Evolutionary conservation across 176 grass and related monocot genomes (phyloP).

Genomic region (Oryza officinalis): DNA sequence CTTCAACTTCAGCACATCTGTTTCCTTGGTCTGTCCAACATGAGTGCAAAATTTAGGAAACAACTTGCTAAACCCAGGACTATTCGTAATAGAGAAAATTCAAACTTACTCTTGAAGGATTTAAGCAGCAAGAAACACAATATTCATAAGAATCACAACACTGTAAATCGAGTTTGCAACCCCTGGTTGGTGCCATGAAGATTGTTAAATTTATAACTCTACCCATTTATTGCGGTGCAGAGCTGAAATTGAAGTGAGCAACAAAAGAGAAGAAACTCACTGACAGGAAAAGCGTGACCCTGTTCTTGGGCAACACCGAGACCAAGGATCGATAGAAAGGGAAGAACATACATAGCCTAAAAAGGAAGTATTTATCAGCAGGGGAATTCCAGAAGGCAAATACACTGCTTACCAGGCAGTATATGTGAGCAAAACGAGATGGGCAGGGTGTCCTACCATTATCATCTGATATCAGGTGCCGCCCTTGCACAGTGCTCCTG

Average conservation of each 20-base stretch:
- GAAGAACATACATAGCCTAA: conserved; percentile 82
- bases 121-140: conserved; percentile 94
- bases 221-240: not conserved
- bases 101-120: conserved; percentile 69
- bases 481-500: conserved; percentile 84
- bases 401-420: not conserved
- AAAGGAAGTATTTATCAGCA: conserved; percentile 30
- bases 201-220: conserved; percentile 27
- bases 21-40: conserved; percentile 58
- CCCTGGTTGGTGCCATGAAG: conserved; percentile 49
- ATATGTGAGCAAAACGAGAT: not conserved
- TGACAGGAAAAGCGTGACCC: conserved; percentile 77
- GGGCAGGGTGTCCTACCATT: conserved; percentile 54
- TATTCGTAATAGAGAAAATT: conserved; percentile 9
- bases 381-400: not conserved
- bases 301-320: conserved; percentile 68
- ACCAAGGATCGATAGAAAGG: conserved; percentile 68
- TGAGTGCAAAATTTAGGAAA: conserved; percentile 8
- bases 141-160: conserved; percentile 96
- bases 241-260: conserved; percentile 2
- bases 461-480: conserved; percentile 84
- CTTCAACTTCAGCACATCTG: conserved; percentile 67
- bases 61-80: conserved; percentile 1
- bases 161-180: conserved; percentile 67
- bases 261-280: conserved; percentile 62